These are phyloP conservation scores for Theileria sp. DNA, from an alignment of 169 alveolate genomes.

Conservation along the genomic window DNA sequence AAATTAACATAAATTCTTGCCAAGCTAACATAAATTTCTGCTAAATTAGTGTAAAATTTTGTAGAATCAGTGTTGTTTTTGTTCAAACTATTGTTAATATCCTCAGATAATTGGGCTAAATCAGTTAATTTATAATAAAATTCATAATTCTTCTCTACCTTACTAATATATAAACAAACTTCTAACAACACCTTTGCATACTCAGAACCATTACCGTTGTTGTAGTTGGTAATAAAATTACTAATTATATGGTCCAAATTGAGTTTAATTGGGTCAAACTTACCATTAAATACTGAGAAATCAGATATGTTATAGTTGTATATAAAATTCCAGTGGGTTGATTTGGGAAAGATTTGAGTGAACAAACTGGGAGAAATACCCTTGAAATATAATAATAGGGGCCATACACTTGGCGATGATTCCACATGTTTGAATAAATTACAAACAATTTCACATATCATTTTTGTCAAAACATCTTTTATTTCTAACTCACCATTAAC, in stretches of 20 bases:
- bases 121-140: not conserved
- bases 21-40: not conserved
- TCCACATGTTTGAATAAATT: not conserved
- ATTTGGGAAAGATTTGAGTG: slow-evolving; percentile 9
- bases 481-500: not conserved
- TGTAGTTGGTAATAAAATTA: not conserved
- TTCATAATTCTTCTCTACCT: not conserved
- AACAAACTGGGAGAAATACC: slow-evolving; percentile 17
- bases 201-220: not conserved
- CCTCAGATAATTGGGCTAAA: not conserved
- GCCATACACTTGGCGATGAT: slow-evolving; percentile 24
- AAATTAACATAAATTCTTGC: slow-evolving; percentile 8
- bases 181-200: not conserved
- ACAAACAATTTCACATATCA: not conserved
- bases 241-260: not conserved
- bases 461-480: not conserved
- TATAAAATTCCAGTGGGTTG: slow-evolving; percentile 12
- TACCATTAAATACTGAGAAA: not conserved
- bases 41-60: not conserved
- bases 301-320: not conserved
- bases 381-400: slow-evolving; percentile 1
- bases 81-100: too few species aligned
- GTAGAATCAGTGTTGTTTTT: too few species aligned
- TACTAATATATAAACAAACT: not conserved
- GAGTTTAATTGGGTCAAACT: not conserved